Evolutionary conservation across 2,329 filamentous ascomycete genomes (phyloP).

Genomic region (Aspergillus ruber): DNA sequence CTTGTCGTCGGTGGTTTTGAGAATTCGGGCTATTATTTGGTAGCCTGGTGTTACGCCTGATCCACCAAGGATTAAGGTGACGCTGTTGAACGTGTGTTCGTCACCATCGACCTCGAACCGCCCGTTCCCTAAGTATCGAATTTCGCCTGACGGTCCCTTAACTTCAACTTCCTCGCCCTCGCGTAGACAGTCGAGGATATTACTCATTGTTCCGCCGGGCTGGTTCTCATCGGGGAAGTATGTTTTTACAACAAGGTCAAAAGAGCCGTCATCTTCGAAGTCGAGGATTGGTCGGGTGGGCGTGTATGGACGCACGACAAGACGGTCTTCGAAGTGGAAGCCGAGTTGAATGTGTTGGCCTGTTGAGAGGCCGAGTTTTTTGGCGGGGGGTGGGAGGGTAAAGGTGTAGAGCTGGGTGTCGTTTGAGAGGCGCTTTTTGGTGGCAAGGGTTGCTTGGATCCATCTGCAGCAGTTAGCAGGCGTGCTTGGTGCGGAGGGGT

Average conservation of each 20-base stretch:
- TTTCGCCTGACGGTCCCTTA: constrained; percentile 48
- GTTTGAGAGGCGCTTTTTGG: constrained; percentile 36
- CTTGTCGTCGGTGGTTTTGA: constrained; percentile 35
- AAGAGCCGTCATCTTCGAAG: constrained; percentile 38
- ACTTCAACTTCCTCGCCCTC: constrained; percentile 44
- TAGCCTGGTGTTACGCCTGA: constrained; percentile 50
- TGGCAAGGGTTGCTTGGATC: constrained; percentile 40
- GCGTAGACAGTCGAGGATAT: constrained; percentile 47
- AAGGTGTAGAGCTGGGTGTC: constrained; percentile 24
- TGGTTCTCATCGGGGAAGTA: constrained; percentile 45
- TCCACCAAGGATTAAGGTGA: constrained; percentile 47
- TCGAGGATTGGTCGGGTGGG: constrained; percentile 43
- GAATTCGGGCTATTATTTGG: constrained; percentile 42
- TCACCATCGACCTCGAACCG: constrained; percentile 42
- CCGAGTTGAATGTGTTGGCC: constrained; percentile 50
- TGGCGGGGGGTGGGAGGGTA: constrained; percentile 24
- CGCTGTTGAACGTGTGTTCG: constrained; percentile 35
- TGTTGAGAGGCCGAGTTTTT: constrained; percentile 44
- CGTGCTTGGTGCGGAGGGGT: not conserved
- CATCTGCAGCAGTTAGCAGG: constrained; percentile 26
- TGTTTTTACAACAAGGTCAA: constrained; percentile 47
- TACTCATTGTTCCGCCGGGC: constrained; percentile 50
- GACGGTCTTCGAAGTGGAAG: constrained; percentile 47
- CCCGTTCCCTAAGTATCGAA: constrained; percentile 44
- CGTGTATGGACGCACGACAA: constrained; percentile 48